phyloP scores from a whole-genome alignment of 1,139 yeast genomes.

The Pneumocystis sp. region DNA sequence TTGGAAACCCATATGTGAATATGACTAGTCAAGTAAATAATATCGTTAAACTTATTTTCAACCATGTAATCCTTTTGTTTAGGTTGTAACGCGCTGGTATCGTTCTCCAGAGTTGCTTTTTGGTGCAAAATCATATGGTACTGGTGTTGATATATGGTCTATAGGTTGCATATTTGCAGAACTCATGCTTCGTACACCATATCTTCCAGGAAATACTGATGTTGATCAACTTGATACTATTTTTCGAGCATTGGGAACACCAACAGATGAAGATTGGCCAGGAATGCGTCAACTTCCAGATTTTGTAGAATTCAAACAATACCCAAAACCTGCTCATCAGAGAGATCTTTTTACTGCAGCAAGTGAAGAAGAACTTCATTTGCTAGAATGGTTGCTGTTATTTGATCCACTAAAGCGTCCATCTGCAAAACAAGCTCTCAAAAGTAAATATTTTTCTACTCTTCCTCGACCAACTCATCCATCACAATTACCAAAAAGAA shows the following conservation, averaged over 20 bases:
- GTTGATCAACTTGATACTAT: slow-evolving; percentile 80
- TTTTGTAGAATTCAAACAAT: slow-evolving; percentile 25
- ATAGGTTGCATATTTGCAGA: slow-evolving; percentile 95
- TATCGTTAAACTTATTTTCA: background rate
- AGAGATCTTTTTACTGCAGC: slow-evolving; percentile 13
- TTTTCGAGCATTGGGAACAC: slow-evolving; percentile 88
- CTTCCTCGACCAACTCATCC: slow-evolving; percentile 9
- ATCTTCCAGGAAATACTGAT: slow-evolving; percentile 84
- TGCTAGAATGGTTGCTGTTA: slow-evolving; percentile 6
- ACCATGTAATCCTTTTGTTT: slow-evolving; percentile 52
- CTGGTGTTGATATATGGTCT: slow-evolving; percentile 88
- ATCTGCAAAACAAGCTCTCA: slow-evolving; percentile 7
- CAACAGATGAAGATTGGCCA: slow-evolving; percentile 87
- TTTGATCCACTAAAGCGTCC: slow-evolving; percentile 10
- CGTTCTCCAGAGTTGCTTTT: slow-evolving; percentile 85
- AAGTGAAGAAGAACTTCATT: slow-evolving; percentile 3
- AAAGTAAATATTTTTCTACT: slow-evolving; percentile 7
- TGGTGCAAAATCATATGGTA: slow-evolving; percentile 88
- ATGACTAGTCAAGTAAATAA: background rate
- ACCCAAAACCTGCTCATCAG: slow-evolving; percentile 11
- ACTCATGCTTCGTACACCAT: slow-evolving; percentile 85
- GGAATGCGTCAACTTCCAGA: slow-evolving; percentile 67
- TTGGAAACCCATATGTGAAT: background rate
- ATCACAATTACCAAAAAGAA: background rate
- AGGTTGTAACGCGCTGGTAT: slow-evolving; percentile 96